Evolutionary conservation across 768 basidiomycete genomes (phyloP).

Genomic region (Tylopilus rubrobrunneus): DNA sequence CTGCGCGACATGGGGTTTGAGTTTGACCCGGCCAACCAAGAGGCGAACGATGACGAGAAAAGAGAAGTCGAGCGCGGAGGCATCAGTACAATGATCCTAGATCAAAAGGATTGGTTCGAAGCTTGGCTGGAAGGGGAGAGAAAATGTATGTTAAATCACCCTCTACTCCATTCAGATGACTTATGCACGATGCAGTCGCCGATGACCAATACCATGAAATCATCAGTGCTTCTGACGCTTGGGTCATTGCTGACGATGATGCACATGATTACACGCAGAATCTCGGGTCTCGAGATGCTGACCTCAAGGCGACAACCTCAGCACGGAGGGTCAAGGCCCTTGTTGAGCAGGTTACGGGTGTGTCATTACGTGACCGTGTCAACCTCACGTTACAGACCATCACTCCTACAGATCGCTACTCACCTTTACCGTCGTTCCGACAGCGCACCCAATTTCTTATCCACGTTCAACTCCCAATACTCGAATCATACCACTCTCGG

Average conservation of each 20-base stretch:
- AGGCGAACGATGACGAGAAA: slow-evolving; percentile 10
- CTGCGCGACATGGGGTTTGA: slow-evolving; percentile 72
- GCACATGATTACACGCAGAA: slow-evolving; percentile 39
- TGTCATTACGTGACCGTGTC: slow-evolving; percentile 11
- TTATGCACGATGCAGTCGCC: slow-evolving; percentile 52
- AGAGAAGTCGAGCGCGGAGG: slow-evolving; percentile 59
- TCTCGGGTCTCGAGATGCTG: slow-evolving; percentile 23
- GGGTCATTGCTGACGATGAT: slow-evolving; percentile 74
- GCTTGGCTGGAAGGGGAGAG: slow-evolving; percentile 89
- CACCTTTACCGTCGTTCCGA: slow-evolving; percentile 70
- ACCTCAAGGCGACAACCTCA: slow-evolving; percentile 73
- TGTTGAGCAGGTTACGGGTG: slow-evolving; percentile 89
- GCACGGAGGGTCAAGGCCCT: slow-evolving; percentile 80
- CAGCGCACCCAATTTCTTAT: slow-evolving; percentile 85
- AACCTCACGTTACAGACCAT: background rate
- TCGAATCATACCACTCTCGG: slow-evolving; percentile 73
- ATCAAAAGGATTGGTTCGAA: slow-evolving; percentile 84
- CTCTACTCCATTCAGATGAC: background rate
- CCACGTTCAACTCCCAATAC: slow-evolving; percentile 77
- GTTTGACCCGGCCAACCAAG: slow-evolving; percentile 32
- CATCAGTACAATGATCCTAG: slow-evolving; percentile 76
- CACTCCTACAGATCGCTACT: slow-evolving; percentile 71
- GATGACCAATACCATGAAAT: slow-evolving; percentile 85
- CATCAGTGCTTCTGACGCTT: slow-evolving; percentile 78
- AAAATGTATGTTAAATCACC: slow-evolving; percentile 55